Conservation (phyloP, 176 grass and related monocot genomes). For the Cocos nucifera region DNA sequence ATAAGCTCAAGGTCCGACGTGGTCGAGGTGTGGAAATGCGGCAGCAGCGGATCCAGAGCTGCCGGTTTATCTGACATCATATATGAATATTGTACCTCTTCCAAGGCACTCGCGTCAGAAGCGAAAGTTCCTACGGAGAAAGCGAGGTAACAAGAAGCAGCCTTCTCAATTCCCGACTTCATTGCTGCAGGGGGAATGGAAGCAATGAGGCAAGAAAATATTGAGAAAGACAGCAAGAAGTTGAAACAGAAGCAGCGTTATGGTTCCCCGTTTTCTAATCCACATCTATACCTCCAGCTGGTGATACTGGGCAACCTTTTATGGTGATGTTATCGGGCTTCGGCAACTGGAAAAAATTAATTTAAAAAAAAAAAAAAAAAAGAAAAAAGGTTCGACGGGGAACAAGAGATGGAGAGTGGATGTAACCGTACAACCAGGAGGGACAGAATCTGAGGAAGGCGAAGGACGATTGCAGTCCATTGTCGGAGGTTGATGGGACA, state of each 20-base stretch:
- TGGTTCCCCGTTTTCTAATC: no score
- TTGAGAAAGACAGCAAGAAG: constrained; percentile 98
- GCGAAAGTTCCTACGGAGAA: constrained; percentile 79
- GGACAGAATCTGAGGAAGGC: no score
- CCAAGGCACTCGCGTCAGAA: constrained; percentile 88
- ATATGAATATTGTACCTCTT: constrained; percentile 74
- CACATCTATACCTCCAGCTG: no score
- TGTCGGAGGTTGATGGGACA: no score
- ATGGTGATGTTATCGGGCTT: no score
- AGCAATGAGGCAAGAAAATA: constrained; percentile 96
- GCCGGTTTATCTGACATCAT: constrained; percentile 66
- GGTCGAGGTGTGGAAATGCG: constrained; percentile 82
- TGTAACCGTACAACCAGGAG: no score
- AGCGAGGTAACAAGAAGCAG: constrained; percentile 47
- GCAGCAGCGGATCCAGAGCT: constrained; percentile 66
- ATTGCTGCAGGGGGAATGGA: constrained; percentile 96
- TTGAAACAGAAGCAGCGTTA: constrained; percentile 81
- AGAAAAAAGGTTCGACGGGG: no score
- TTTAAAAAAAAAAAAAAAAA: no score
- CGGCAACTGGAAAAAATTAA: no score
- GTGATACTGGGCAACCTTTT: no score
- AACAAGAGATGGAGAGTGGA: no score
- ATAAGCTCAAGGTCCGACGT: constrained; percentile 74
- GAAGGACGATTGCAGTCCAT: no score
- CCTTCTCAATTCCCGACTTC: constrained; percentile 91